Base-by-base conservation (phyloP, 2,329 filamentous ascomycete genomes). In the Trichoderma harzianum region DNA sequence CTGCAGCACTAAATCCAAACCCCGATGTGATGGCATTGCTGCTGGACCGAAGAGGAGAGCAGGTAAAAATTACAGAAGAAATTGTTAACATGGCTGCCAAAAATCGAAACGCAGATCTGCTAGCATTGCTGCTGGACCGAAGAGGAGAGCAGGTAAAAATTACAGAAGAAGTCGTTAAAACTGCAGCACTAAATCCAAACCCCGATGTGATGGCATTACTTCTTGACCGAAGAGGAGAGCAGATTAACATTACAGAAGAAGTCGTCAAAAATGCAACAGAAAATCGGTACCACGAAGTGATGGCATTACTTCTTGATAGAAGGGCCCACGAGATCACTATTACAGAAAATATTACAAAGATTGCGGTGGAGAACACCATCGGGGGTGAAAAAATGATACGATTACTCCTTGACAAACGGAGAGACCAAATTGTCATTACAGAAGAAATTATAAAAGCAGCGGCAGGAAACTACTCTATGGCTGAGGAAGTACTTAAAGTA, bases 361-460 rank as follows among this genome's bases (percentile, higher is more conserved):
- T 5, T 63, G 60, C 60, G 4, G 16, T 36, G n/a, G 16, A 3
- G 12, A 63, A 16, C 34, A 0, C 1, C 5, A 7, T 3, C 12
- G 0, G 10, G 0, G 12, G 3, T 7, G 5, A 1, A 36, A 6
- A 6, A 1, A 14, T 36, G 1, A 16, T 2, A 3, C 34, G 5
- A 28, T 5, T 63, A 14, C 16, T 63, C 24, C 11, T 43, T 24
- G 5, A 43, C 8, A 18, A 30, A 8, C 3, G 26, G 7, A 10
- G 34, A 43, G 34, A 26, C 5, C 8, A 10, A 8, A 18, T 43
- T 18, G 30, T 24, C 11, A 62, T 62, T 39, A 26, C 60, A 10
- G 58, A 61, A 16, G 11, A 26, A 3, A 12, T 61, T 10, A 12
- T 61, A 0, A 24, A 3, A 7, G 47, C 47, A 2, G 47, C 47